Conservation (phyloP, 331 rosid species). For the Pyracantha coccinea region DNA sequence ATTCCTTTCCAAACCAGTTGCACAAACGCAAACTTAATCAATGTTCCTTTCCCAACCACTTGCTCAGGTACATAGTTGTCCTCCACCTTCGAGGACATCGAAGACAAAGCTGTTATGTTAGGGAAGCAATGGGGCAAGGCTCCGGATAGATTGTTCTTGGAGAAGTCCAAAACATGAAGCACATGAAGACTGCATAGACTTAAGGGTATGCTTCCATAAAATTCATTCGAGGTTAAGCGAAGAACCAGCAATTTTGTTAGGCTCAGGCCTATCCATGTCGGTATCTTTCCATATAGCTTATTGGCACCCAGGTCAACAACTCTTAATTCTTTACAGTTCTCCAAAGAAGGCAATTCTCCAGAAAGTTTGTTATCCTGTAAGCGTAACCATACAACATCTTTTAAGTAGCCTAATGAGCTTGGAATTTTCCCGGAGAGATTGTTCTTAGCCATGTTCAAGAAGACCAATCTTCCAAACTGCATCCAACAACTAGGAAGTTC, state of each 20-base stretch:
- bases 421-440: conserved; percentile 25
- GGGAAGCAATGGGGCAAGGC: conserved; percentile 22
- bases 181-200: conserved; percentile 17
- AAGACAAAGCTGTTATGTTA: conserved; percentile 7
- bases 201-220: conserved; percentile 14
- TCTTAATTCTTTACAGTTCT: not conserved
- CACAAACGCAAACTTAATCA: not conserved
- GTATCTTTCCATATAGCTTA: conserved; percentile 21
- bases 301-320: conserved; percentile 30
- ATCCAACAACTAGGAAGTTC: conserved; percentile 23
- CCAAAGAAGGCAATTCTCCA: conserved; percentile 22
- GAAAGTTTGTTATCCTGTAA: conserved; percentile 11
- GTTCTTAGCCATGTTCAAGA: conserved; percentile 25
- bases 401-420: not conserved
- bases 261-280: conserved; percentile 24
- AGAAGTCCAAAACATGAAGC: conserved; percentile 34
- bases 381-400: not conserved
- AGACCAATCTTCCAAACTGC: rapidly evolving
- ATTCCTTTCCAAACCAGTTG: conserved; percentile 29
- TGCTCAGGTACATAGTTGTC: not conserved
- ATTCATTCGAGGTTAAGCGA: conserved; percentile 9
- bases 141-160: conserved; percentile 21
- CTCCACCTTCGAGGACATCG: not conserved
- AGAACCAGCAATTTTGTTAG: conserved; percentile 18
- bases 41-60: conserved; percentile 24